Base-by-base conservation (phyloP, 768 basidiomycete species). In the Tricholoma bakamatsutake region DNA sequence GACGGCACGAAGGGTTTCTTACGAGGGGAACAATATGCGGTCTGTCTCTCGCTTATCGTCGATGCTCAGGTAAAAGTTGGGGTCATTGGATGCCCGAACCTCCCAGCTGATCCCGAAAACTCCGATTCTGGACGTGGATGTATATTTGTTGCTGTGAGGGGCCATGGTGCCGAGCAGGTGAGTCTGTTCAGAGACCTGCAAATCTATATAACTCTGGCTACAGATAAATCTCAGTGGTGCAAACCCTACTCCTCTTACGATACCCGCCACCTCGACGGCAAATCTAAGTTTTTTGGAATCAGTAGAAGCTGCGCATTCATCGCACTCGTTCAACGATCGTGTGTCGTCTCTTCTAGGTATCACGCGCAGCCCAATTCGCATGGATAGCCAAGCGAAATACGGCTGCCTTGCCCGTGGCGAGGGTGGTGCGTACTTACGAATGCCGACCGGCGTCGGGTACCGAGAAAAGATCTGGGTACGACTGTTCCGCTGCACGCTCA, bases 341-440 rank as follows among this genome's bases (percentile, higher is more conserved):
- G 87, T 98, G 34, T 84, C 89, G 0, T 64, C 78, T 31, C 62
- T 85, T 4, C 74, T 98, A 24, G 79, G 79, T 1, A 79, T 97
- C 53, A 83, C 83, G 15, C 73, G 80, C 1, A 67, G 79, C 0
- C 85, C 90, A 8, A 76, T 84, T 13, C 78, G 92, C 17, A 97
- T 98, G 94, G 96, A 98, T 68, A 91, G 88, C 67, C 95, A 98
- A 69, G 93, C 94, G 1, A 99, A 98, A 72, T 98, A 98, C 62
- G 83, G 87, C 30, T 85, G 86, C 64, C 80, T 98, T 12, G 84
- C 85, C 4, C 75, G 95, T 40, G 93, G 95, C 0, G 89, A 96
- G 54, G 94, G 93, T 0, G 86, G 84, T 1, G 81, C 82, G 34
- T 96, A 93, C 66, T 72, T 93, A 42, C 77, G 90, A 7, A 85